phyloP scores from a whole-genome alignment of 495 filamentous ascomycete species.

The Hypoxylon crocopeplum region DNA sequence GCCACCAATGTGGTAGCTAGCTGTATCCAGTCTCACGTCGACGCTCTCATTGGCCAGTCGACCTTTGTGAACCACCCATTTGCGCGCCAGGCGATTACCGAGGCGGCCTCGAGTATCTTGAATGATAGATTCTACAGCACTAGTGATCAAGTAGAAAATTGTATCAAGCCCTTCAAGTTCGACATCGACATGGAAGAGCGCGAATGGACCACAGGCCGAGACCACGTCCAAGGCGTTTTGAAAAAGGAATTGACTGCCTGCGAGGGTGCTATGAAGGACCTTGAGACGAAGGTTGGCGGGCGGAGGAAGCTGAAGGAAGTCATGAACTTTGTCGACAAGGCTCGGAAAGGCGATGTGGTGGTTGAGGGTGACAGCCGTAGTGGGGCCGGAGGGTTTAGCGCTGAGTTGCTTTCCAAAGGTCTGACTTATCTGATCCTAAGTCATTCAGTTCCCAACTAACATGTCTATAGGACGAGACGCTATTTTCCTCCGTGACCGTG shows the following conservation, averaged over 20 bases:
- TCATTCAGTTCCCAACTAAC: constrained; percentile 23
- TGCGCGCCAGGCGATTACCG: constrained; percentile 86
- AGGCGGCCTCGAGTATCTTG: constrained; percentile 85
- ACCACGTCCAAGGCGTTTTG: constrained; percentile 76
- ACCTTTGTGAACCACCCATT: constrained; percentile 91
- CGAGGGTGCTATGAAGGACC: constrained; percentile 74
- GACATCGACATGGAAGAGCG: constrained; percentile 91
- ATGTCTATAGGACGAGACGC: constrained; percentile 76
- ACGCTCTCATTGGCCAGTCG: constrained; percentile 75
- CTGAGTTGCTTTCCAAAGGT: constrained; percentile 82
- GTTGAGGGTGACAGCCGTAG: constrained; percentile 81
- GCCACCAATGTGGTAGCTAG: constrained; percentile 89
- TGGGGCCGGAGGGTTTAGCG: constrained; percentile 91
- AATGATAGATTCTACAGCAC: constrained; percentile 96
- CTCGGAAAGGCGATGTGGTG: constrained; percentile 80
- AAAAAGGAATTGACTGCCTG: constrained; percentile 85
- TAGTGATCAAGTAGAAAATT: constrained; percentile 98
- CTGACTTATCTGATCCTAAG: constrained; percentile 26
- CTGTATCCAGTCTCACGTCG: constrained; percentile 85
- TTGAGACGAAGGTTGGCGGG: constrained; percentile 79
- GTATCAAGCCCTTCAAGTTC: constrained; percentile 98
- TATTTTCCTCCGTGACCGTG: constrained; percentile 88
- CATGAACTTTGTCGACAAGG: constrained; percentile 86
- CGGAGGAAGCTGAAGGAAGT: constrained; percentile 87
- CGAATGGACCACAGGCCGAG: constrained; percentile 85